Conservation (phyloP, 2,329 filamentous ascomycete species). For the Didymella lethalis region DNA sequence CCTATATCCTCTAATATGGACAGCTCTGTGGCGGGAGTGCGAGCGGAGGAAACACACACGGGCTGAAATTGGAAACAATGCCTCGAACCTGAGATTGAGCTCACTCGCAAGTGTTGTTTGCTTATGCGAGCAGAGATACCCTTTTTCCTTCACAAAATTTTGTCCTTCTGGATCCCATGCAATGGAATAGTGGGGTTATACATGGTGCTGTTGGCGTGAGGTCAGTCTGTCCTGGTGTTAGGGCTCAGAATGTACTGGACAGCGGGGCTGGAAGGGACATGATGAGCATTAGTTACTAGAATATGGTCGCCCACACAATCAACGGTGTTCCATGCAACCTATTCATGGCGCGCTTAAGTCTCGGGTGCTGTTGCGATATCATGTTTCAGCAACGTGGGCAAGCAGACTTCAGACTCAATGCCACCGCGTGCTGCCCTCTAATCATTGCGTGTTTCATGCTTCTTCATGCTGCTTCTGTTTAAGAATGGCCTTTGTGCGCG, state of each 20-base stretch:
- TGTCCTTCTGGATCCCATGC: conserved; percentile 9
- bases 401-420: conserved; percentile 12
- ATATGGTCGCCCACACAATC: conserved; percentile 40
- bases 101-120: conserved; percentile 47
- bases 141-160: conserved; percentile 33
- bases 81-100: conserved; percentile 35
- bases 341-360: conserved; percentile 13
- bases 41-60: conserved; percentile 38
- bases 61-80: conserved; percentile 49
- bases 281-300: conserved; percentile 47
- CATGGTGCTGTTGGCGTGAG: conserved; percentile 28
- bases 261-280: conserved; percentile 44
- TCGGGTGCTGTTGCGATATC: conserved; percentile 13
- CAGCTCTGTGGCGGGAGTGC: conserved; percentile 31
- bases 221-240: conserved; percentile 26
- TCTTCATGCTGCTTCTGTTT: conserved; percentile 21
- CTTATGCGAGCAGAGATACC: conserved; percentile 50
- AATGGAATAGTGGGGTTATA: conserved; percentile 29
- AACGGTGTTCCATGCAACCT: conserved; percentile 32
- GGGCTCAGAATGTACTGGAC: conserved; percentile 44
- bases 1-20: conserved; percentile 45
- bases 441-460: conserved; percentile 38
- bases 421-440: conserved; percentile 16
- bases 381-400: conserved; percentile 41
- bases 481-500: conserved; percentile 12